Base-by-base conservation (phyloP, 2,329 filamentous ascomycete species). In the Septoria petroselini region DNA sequence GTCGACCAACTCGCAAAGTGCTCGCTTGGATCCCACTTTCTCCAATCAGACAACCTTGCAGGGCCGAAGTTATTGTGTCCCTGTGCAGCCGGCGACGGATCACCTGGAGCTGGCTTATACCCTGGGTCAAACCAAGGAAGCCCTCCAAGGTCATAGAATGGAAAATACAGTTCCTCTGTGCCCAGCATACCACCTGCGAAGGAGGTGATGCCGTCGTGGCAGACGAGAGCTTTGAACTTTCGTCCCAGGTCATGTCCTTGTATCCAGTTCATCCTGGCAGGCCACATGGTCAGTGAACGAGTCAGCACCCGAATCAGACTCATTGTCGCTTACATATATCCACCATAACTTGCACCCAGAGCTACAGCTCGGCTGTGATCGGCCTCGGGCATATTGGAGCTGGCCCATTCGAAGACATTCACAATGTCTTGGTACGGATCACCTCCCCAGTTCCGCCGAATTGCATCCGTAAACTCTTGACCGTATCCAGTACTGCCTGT, bases 171-270 rank as follows among this genome's bases (percentile, higher is more conserved):
- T 60, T 81, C 78, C 52, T 81, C 78, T 14, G 66, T 68, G 0
- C 61, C 58, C 18, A 69, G 55, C 50, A 65, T 55, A 18, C 57
- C 57, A n/a, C 60, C 58, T 5, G 55, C 51, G 40, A 59, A 59
- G 33, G 53, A 62, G 12, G 62, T 61, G 27, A 66, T 60, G 48
- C 64, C 64, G 46, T 66, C 62, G 39, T 65, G 63, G 60, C 85
- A 91, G n/a, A 95, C 89, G 5, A 95, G 77, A 0, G 88, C 88
- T 69, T 88, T 88, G 78, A 95, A 94, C 58, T 85, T 83, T 17
- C 88, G 82, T n/a, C 88, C 90, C 0, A 95, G 77, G 1, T 82
- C 78, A 56, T 91, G 85, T 4, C 91, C 91, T 70, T 95, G 89
- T 61, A 95, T 89, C 90, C 91, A 63, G 40, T 61, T 56, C 27